Conservation (phyloP, 495 filamentous ascomycete species). For the Hamigera avellanea region DNA sequence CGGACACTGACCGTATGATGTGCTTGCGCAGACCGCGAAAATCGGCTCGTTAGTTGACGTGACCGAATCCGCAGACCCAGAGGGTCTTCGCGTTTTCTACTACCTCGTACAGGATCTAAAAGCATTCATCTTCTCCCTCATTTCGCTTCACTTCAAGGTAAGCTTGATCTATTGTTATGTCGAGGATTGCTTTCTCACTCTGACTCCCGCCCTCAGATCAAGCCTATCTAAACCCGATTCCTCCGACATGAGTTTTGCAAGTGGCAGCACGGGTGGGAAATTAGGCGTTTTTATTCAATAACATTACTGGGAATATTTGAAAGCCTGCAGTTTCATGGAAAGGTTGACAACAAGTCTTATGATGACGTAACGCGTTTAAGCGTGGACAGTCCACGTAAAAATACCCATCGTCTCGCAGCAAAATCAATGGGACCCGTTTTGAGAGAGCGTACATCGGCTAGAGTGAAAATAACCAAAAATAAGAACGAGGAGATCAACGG, state of each 20-base stretch:
- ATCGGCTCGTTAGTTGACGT: conserved; percentile 97
- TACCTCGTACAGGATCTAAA: conserved; percentile 98
- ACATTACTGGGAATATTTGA: background rate
- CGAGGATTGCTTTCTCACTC: conserved; percentile 2
- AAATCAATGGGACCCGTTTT: too few species aligned
- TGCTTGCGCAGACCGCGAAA: conserved; percentile 91
- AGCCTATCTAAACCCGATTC: conserved; percentile 52
- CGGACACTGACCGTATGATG: too few species aligned
- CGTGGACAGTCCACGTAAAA: too few species aligned
- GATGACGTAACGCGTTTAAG: too few species aligned
- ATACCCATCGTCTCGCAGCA: too few species aligned
- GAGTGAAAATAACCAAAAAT: too few species aligned
- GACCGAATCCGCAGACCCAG: conserved; percentile 88
- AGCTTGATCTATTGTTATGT: conserved; percentile 3
- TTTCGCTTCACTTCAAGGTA: conserved; percentile 95
- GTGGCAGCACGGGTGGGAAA: background rate
- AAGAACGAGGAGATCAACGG: too few species aligned
- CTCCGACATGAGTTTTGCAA: background rate
- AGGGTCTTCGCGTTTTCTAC: conserved; percentile 97
- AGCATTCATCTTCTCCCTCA: conserved; percentile 91
- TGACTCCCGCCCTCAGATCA: conserved; percentile 43
- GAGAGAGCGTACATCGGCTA: too few species aligned
- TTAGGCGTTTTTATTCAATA: background rate
- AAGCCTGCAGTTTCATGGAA: too few species aligned
- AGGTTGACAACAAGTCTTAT: too few species aligned